These are phyloP conservation scores for Pseudogymnoascus sp. DNA, from an alignment of 2,329 filamentous ascomycete genomes.

Conservation along the genomic window DNA sequence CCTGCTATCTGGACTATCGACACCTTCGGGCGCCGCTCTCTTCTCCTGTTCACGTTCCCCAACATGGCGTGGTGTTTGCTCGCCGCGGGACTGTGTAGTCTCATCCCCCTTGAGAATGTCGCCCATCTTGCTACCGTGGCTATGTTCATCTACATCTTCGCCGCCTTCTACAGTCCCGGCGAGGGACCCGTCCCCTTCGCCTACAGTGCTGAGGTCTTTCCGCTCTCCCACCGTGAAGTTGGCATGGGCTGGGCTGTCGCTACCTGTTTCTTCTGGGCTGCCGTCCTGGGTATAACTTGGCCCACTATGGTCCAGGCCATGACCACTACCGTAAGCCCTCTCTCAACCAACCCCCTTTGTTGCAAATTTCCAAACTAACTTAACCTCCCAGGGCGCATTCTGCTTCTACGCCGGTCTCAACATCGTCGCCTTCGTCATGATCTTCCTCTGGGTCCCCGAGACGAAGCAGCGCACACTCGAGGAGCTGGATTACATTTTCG, in stretches of 20 bases:
- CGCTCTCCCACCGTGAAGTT: constrained; percentile 63
- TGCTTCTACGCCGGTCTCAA: constrained; percentile 49
- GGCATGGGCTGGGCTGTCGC: constrained; percentile 67
- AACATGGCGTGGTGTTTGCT: constrained; percentile 60
- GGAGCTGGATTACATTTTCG: constrained; percentile 41
- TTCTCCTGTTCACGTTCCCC: constrained; percentile 59
- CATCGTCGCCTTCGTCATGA: constrained; percentile 46
- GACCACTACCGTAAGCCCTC: constrained; percentile 16
- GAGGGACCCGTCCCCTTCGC: constrained; percentile 65
- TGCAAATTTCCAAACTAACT: background rate
- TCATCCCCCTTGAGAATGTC: constrained; percentile 34
- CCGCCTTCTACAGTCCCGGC: constrained; percentile 56
- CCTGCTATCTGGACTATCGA: constrained; percentile 61
- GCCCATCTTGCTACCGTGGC: constrained; percentile 49
- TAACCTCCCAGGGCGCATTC: constrained; percentile 38
- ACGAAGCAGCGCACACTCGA: constrained; percentile 42
- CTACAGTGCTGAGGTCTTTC: constrained; percentile 65
- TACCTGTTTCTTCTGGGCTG: constrained; percentile 55
- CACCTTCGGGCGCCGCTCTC: constrained; percentile 53
- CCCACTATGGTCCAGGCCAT: constrained; percentile 37
- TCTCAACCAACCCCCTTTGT: background rate
- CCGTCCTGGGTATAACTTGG: constrained; percentile 50
- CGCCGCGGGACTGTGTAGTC: constrained; percentile 51
- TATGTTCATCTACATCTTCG: constrained; percentile 55
- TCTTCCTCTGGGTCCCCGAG: constrained; percentile 49